Evolutionary conservation across 176 grass and related monocot species (phyloP).

Genomic region (Cymbopogon citratus): DNA sequence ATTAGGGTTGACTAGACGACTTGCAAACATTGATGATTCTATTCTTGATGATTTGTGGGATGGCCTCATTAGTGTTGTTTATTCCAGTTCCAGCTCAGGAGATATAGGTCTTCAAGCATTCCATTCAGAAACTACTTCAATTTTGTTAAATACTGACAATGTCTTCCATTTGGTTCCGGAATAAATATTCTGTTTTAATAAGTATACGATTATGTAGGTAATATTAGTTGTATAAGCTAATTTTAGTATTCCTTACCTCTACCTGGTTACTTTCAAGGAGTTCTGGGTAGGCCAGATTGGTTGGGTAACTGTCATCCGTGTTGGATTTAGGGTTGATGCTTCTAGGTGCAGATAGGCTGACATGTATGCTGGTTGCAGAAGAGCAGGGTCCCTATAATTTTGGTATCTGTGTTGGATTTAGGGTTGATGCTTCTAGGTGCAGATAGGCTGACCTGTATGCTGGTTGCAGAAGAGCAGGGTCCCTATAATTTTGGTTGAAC

Average conservation of each 20-base stretch:
- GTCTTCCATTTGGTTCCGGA: not conserved
- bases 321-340: not conserved
- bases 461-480: not conserved
- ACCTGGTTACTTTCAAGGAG: not conserved
- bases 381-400: not conserved
- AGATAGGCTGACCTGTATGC: not conserved
- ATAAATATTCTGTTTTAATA: not conserved
- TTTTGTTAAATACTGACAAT: slow-evolving; percentile 5
- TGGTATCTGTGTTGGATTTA: not conserved
- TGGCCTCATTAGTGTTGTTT: not conserved
- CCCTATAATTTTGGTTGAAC: not conserved
- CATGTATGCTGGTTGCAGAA: not conserved
- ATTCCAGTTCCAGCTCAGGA: not conserved
- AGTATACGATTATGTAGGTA: not conserved
- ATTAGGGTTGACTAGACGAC: not conserved
- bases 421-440: not conserved
- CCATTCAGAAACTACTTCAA: not conserved
- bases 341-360: not conserved
- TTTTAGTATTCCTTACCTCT: not conserved
- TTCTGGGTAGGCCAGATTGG: not conserved
- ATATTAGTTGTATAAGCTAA: not conserved
- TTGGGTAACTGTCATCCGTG: not conserved
- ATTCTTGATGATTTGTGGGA: not conserved
- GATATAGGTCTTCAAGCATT: not conserved
- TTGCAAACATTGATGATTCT: not conserved